Percentiles rank a stretch among this genome's conserved stretches.
Evolutionary conservation across 2,329 filamentous ascomycete species (phyloP).

Genomic region (Talaromyces pinophilus): DNA sequence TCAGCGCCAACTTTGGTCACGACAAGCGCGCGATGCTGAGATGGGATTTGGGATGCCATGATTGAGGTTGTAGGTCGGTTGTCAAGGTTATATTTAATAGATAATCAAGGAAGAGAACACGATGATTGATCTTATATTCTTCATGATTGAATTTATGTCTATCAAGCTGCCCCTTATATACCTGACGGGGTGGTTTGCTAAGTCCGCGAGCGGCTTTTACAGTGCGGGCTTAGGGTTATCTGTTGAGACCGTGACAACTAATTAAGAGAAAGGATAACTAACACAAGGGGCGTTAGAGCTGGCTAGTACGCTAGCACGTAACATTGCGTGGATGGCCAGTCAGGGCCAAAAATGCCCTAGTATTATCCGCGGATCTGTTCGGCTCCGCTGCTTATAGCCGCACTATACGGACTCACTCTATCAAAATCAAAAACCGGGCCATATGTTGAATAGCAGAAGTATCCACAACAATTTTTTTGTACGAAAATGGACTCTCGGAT

Average conservation of each 20-base stretch:
- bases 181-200: not conserved
- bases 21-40: conserved; percentile 24
- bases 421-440: too few species aligned
- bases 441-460: too few species aligned
- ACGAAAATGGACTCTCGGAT: too few species aligned
- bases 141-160: not conserved
- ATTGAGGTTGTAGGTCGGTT: not conserved
- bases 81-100: not conserved
- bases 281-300: not conserved
- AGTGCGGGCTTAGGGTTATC: not conserved
- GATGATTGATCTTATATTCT: not conserved
- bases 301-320: not conserved
- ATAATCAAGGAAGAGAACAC: not conserved
- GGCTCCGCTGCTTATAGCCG: not conserved
- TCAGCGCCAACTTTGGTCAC: conserved; percentile 25
- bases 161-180: not conserved
- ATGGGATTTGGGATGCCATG: conserved; percentile 7
- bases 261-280: not conserved
- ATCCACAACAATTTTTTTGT: too few species aligned
- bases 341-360: too few species aligned
- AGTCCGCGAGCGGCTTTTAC: not conserved
- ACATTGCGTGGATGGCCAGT: not conserved
- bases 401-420: not conserved
- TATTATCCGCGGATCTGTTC: not conserved
- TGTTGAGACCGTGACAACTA: not conserved